Evolutionary conservation across 2,329 filamentous ascomycete species (phyloP), one percentile per base, ranked within the genome.

Genomic region (Dothidotthia symphoricarpi): DNA sequence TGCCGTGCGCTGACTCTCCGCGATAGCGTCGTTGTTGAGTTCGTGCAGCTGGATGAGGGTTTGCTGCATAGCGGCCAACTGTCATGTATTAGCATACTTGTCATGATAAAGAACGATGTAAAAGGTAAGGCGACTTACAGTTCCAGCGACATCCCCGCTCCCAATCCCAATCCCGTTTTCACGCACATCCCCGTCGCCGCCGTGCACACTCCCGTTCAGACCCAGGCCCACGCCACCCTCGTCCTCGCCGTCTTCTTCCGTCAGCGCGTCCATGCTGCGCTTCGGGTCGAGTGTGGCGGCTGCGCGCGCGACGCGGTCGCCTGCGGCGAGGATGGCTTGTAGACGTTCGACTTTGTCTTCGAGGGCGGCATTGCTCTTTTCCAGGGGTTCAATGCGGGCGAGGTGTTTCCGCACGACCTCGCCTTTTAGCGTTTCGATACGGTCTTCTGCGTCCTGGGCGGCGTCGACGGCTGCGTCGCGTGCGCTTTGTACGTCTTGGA

Each of bases 21-120:
- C 47, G 33, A 67, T 60, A 1, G 53, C 55, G 6, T 64, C 62
- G 16, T 66, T 57, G 32, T 67, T 67, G 5, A 67, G 48, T 16
- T 64, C 61, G 17, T 43, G 53, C 6, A 67, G 58, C 39, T 67
- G 63, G 6, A 51, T 55, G 3, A 67, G 38, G 4, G 63, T 61
- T 43, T 61, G 56, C 41, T 64, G 59, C 63, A 67, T 67, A 30
- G 59, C 60, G 37, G 63, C 63, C 45, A 67, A 59, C 63, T 67
- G 63, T n/a, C n/a, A n/a, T n/a, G n/a, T n/a, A n/a, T n/a, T n/a
- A n/a, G n/a, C n/a, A n/a, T n/a, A n/a, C n/a, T n/a, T n/a, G n/a
- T n/a, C n/a, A n/a, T n/a, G n/a, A n/a, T n/a, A n/a, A n/a, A n/a
- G n/a, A n/a, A n/a, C 10, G 27, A 27, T n/a, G 3, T 11, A 4